A percentile compares a stretch with the other conserved stretches of the same genome.
Conservation (phyloP, 2,329 filamentous ascomycete species). For the Chalaropsis ovoidea region DNA sequence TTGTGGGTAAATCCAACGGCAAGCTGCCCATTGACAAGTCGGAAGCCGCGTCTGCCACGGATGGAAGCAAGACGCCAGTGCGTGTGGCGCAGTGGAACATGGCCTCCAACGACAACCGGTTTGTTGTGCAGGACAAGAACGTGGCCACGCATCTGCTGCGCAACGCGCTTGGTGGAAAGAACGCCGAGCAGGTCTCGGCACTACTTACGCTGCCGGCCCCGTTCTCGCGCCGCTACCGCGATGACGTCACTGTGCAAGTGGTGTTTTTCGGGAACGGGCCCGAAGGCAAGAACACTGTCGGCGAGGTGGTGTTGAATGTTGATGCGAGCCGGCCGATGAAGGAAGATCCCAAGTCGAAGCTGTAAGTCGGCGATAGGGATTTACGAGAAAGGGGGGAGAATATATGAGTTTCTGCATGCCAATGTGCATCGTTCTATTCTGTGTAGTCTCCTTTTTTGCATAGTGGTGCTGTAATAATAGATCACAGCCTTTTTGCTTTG, state of each 20-base stretch:
- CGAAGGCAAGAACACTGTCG: conserved; percentile 51
- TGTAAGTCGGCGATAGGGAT: conserved; percentile 29
- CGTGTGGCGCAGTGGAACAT: conserved; percentile 87
- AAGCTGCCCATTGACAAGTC: conserved; percentile 57
- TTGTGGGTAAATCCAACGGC: conserved; percentile 39
- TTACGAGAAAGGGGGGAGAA: neutral
- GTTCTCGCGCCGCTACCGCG: conserved; percentile 81
- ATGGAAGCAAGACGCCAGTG: conserved; percentile 63
- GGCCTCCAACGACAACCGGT: conserved; percentile 63
- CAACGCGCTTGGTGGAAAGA: conserved; percentile 87
- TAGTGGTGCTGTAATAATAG: neutral
- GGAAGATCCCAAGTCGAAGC: conserved; percentile 34
- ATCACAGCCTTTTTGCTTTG: neutral
- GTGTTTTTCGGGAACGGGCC: conserved; percentile 80
- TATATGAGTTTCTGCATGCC: neutral
- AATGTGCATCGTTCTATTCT: neutral
- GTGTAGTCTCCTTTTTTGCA: neutral
- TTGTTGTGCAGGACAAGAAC: conserved; percentile 90
- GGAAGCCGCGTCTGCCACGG: conserved; percentile 64
- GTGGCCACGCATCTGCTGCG: conserved; percentile 90
- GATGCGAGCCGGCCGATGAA: conserved; percentile 55
- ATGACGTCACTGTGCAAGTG: conserved; percentile 93
- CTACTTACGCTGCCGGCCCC: conserved; percentile 84
- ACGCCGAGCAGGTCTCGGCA: conserved; percentile 87
- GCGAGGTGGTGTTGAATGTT: conserved; percentile 70